Evolutionary conservation across 2,329 filamentous ascomycete genomes (phyloP), one percentile per base, ranked within the genome.

Genomic region (Colletotrichum gigasporum): DNA sequence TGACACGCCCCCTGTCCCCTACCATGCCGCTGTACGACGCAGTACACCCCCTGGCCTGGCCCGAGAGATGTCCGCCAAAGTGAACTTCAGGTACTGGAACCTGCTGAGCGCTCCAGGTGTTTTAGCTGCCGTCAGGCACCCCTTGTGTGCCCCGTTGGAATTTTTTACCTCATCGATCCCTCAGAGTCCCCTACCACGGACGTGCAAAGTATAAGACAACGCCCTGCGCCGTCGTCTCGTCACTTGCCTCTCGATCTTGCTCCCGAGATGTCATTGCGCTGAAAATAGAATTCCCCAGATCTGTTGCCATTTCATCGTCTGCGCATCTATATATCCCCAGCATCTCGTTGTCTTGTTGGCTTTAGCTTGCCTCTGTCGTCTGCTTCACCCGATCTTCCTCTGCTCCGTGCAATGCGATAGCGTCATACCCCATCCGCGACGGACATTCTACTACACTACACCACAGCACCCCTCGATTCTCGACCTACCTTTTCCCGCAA

Each of bases 81-180:
- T 18, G 16, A 35, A 53, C 28, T 32, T 52, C 62, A 63, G 48
- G 50, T 51, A 56, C 57, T 56, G 57, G 62, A 63, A 65, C 58
- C 22, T 63, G 63, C 63, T 63, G 51, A 57, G 48, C 30, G 59
- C 58, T 63, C 28, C 52, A 59, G 37, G 62, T 18, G 58, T 63
- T 65, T 65, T 65, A 63, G 58, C 39, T 65, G 59, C 45, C 45
- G 59, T 65, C 59, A 65, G 45, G 59, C 63, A 62, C 62, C 62
- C 62, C 62, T 56, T 66, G 34, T 41, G 50, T 52, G 41, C 37
- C 55, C 44, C 39, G 52, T 62, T 65, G 45, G 44, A 35, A 50
- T 55, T 58, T 53, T 65, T 58, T 65, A 58, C 63, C 63, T 63
- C 63, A 67, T 67, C 55, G 44, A 53, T 42, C 45, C 55, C 54